Evolutionary conservation across 306 rosid species (phyloP).

Genomic region (Pyrus betulifolia): DNA sequence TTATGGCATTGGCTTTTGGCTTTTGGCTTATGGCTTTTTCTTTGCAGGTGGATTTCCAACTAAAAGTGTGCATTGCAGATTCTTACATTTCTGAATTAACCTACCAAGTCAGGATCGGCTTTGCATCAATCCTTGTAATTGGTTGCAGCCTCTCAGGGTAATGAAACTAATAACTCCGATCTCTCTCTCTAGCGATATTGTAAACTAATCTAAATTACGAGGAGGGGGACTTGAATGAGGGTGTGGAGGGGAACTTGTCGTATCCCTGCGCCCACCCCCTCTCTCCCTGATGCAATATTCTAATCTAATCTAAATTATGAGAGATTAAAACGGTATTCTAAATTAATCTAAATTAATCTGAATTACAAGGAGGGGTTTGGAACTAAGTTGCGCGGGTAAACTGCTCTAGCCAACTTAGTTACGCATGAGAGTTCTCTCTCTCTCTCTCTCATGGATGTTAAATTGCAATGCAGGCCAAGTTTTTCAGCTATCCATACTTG

Average conservation of each 20-base stretch:
- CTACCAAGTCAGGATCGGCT: constrained; percentile 30
- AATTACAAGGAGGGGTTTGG: too few relatives aligned
- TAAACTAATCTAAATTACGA: too few relatives aligned
- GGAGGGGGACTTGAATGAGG: too few relatives aligned
- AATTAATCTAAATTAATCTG: too few relatives aligned
- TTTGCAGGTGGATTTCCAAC: constrained; percentile 43
- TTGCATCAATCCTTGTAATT: constrained; percentile 32
- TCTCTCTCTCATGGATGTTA: neutral
- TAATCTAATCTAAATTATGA: too few relatives aligned
- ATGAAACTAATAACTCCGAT: neutral
- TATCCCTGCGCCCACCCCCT: too few relatives aligned
- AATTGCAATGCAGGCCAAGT: constrained; percentile 24
- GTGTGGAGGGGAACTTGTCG: too few relatives aligned
- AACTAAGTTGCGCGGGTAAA: too few relatives aligned
- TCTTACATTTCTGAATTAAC: constrained; percentile 32
- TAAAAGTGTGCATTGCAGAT: constrained; percentile 34
- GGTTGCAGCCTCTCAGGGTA: constrained; percentile 42
- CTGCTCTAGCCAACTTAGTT: too few relatives aligned
- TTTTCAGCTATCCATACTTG: constrained; percentile 17
- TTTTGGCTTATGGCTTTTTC: neutral
- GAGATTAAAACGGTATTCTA: too few relatives aligned
- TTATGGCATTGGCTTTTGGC: too few relatives aligned
- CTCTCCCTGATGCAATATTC: too few relatives aligned
- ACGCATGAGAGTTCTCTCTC: neutral
- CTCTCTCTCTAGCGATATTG: neutral